These are phyloP conservation scores for Daldinia childiae DNA, from an alignment of 495 filamentous ascomycete species.

Conservation along the genomic window DNA sequence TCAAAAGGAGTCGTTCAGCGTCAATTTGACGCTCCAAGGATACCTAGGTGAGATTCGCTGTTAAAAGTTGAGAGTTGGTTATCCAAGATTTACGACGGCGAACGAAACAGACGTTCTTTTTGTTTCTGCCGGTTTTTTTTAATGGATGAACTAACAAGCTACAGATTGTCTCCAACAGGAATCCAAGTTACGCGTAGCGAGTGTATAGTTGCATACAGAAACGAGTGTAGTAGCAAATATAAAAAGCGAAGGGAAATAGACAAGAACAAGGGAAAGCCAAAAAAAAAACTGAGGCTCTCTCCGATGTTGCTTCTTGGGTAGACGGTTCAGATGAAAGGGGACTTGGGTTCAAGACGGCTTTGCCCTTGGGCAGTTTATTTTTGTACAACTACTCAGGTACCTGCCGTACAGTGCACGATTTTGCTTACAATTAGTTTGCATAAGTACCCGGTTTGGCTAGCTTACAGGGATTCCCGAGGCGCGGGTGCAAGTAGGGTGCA, in stretches of 20 bases:
- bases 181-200: slow-evolving; percentile 43
- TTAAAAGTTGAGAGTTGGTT: slow-evolving; percentile 12
- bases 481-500: slow-evolving; percentile 29
- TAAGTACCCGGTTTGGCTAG: slow-evolving; percentile 20
- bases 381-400: slow-evolving; percentile 30
- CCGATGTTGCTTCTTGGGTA: slow-evolving; percentile 25
- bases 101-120: slow-evolving; percentile 24
- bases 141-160: slow-evolving; percentile 1
- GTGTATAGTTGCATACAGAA: slow-evolving; percentile 43
- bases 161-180: slow-evolving; percentile 15
- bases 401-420: slow-evolving; percentile 29
- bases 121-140: slow-evolving; percentile 2
- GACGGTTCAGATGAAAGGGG: slow-evolving; percentile 35
- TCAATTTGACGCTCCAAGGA: slow-evolving; percentile 18
- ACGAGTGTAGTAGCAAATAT: slow-evolving; percentile 43
- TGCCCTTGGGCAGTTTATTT: slow-evolving; percentile 42
- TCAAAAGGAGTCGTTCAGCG: slow-evolving; percentile 23
- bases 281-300: slow-evolving; percentile 36
- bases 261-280: slow-evolving; percentile 23
- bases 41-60: background rate
- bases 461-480: slow-evolving; percentile 39
- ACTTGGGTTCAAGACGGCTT: slow-evolving; percentile 24
- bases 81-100: slow-evolving; percentile 27
- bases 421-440: slow-evolving; percentile 17
- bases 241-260: slow-evolving; percentile 41